Base-by-base conservation (phyloP, 1,284 basidiomycete species). In the Lignosus rhinocerotis region DNA sequence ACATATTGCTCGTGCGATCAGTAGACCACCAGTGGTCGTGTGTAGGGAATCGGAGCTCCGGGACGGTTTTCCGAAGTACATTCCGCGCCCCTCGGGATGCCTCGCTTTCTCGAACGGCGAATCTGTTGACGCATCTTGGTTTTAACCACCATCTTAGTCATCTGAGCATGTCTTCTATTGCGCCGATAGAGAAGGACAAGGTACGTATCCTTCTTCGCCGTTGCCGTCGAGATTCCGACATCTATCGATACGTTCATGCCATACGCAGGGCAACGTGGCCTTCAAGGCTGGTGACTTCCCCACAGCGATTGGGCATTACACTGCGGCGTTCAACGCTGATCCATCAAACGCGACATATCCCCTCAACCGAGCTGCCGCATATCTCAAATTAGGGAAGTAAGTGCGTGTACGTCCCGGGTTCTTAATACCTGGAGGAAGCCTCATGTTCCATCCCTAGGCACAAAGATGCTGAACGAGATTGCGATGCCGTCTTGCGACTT, bases 361-460 rank as follows among this genome's bases (percentile, higher is more conserved):
- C 36, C 77, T 93, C 51, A 94, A 94, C 69, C 84, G 92, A 42
- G 88, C 90, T 10, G 88, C 90, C 32, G 90, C 91, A 25, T 92
- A 93, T 75, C 79, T 94, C 61, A 92, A 90, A 78, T 80, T 93
- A 78, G 84, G 84, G 82, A 93, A 92, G 90, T 92, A 78, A 77
- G 90, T 75, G 68, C 61, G 42, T 56, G 39, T 41, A 43, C 25
- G 51, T 60, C 43, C 46, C 11, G 16, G 17, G 33, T 53, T 51
- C 32, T 49, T 30, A 43, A 4, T 60, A 31, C 32, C 58, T 53
- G 30, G 47, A 49, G 60, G 63, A 25, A 65, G 38, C 44, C 25
- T 58, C 41, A 10, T 47, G 41, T 10, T 32, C 47, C 25, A 2
- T 16, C 8, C 12, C 14, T 51, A 92, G 90, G 67, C 76, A 83